Evolutionary conservation across 1,139 yeast genomes (phyloP).

Genomic region (Geotrichum carabidarum): DNA sequence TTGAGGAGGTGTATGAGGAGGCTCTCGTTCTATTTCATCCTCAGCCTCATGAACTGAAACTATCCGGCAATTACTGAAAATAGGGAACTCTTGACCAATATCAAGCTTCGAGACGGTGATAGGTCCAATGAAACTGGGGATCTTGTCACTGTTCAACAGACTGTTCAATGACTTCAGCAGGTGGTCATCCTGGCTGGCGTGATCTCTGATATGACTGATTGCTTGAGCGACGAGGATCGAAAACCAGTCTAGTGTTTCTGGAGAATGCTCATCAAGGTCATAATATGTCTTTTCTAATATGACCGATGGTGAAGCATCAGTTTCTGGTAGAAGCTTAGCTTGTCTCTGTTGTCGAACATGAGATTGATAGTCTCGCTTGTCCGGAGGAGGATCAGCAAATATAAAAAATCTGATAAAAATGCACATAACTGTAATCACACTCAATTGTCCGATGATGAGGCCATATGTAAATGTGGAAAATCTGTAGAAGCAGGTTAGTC

Average conservation of each 20-base stretch:
- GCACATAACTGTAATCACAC: conserved; percentile 69
- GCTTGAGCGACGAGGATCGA: conserved; percentile 91
- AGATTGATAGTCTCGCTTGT: conserved; percentile 29
- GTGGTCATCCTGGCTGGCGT: conserved; percentile 79
- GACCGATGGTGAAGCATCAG: conserved; percentile 35
- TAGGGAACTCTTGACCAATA: conserved; percentile 93
- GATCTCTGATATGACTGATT: conserved; percentile 76
- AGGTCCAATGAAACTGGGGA: conserved; percentile 77
- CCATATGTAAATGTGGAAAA: conserved; percentile 36
- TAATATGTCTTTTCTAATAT: conserved; percentile 89
- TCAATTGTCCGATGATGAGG: conserved; percentile 61
- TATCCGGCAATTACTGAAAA: conserved; percentile 87
- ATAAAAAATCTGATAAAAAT: conserved; percentile 82
- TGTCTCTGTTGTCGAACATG: conserved; percentile 28
- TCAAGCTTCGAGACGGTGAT: conserved; percentile 81
- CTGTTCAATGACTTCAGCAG: conserved; percentile 69
- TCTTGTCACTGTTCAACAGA: conserved; percentile 46
- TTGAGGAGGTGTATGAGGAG: conserved; percentile 28
- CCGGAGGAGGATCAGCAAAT: conserved; percentile 62
- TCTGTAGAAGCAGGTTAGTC: conserved; percentile 3
- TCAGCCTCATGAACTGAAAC: conserved; percentile 34
- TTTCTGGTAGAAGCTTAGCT: conserved; percentile 33
- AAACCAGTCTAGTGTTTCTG: conserved; percentile 96
- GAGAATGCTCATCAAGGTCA: conserved; percentile 76
- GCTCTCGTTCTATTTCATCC: conserved; percentile 20